Evolutionary conservation across 2,329 filamentous ascomycete species (phyloP), one percentile per base, ranked within the genome.

Genomic region (Calonectria pteridis): DNA sequence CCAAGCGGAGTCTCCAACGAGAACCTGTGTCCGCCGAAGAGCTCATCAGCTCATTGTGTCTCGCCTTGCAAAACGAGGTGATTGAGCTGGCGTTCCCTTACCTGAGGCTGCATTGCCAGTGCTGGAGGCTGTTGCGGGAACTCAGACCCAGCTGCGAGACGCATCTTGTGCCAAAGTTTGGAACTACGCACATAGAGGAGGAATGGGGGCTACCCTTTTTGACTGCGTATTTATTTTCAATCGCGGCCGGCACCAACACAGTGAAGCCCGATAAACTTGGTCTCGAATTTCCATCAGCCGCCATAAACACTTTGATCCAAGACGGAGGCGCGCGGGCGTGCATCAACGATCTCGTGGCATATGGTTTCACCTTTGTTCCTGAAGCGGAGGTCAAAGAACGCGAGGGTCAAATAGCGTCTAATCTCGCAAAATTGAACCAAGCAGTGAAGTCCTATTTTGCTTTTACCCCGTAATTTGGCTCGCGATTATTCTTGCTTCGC

Each of bases 41-140:
- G 29, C 81, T 87, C 0, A 76, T 86, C 31, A 62, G 78, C 51
- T 71, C 73, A 6, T 79, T 88, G 3, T 74, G 77, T 3, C 72
- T 83, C 13, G 78, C 84, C 0, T 79, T 88, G 4, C 77, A 85
- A 1, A 78, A 75, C 10, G 87, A 88, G 74, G 71, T 80, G 0
- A 4, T 84, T 0, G 84, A 86, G 73, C 65, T 87, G 4, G 73
- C 77, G 0, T 86, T 87, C 64, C 59, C 59, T n/a, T 71, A 59
- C 62, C 23, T 66, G 35, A 4, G 13, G 11, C 46, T 71, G 50
- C 68, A 71, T 40, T 14, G 11, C 23, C 29, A 26, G 16, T 55
- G 37, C 40, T 72, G 70, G 70, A 6, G 0, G 4, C 20, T 63
- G 10, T 5, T 72, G n/a, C 2, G 0, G 11, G 18, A 2, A 4